Evolutionary conservation across 2,329 filamentous ascomycete species (phyloP), one percentile per base, ranked within the genome.

Genomic region (Ambrosiella xylebori): DNA sequence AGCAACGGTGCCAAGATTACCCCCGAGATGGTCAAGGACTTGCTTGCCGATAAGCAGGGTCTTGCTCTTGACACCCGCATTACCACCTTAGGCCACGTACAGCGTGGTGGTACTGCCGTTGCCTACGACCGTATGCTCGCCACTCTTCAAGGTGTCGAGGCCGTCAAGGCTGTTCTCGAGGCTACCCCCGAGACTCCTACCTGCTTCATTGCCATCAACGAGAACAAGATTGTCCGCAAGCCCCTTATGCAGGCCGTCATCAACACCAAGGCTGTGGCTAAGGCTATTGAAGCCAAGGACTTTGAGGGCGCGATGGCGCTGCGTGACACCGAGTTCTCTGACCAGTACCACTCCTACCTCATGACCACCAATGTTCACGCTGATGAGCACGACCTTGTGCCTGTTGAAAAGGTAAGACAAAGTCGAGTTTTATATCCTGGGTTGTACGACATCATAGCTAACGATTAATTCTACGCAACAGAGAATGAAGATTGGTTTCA

Each of bases 191-290:
- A 93, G 49, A 91, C 87, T 0, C 87, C 88, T 58, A 95, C 89
- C 54, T 91, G 89, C 59, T 90, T 98, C 67, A 97, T 98, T 67
- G 90, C 89, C 64, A 90, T 98, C 64, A 90, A 85, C 63, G 93
- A 98, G 75, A 97, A 97, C 78, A 95, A 98, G 74, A 97, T 98
- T 67, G 83, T 89, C 63, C 82, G 90, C 58, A 89, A 90, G 65
- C 85, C 89, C 17, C 75, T 98, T 35, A 86, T 97, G 74, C 80
- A 95, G 67, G 90, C 93, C 1, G 93, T 98, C 9, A 74, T 80
- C 52, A 80, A 89, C 66, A 98, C 93, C 36, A 85, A 96, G 69
- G 79, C 86, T 58, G 88, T 97, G 0, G 81, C 88, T 12, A 79
- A 80, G 63, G 86, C 87, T 38, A 95, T 98, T 59, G 79, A 88